A percentile compares a stretch with the other conserved stretches of the same genome.
These are phyloP conservation scores for Catenaria anguillulae DNA, from an alignment of 371 early-diverging fungal species.

Conservation along the genomic window DNA sequence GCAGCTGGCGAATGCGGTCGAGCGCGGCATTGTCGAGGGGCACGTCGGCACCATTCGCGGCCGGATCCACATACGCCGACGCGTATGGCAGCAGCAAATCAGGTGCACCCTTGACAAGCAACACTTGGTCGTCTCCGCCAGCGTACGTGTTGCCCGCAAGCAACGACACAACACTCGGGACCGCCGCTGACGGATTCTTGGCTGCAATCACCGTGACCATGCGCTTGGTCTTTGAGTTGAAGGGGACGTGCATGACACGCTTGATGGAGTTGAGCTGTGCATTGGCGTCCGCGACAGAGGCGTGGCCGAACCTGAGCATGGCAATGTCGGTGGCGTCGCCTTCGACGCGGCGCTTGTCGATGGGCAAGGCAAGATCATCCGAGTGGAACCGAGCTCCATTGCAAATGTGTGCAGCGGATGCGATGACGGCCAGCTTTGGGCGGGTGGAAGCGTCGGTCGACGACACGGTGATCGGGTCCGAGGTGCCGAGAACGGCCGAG, in stretches of 20 bases:
- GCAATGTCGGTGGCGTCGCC: conserved; percentile 70
- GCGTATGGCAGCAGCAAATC: conserved; percentile 47
- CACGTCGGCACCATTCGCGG: conserved; percentile 15
- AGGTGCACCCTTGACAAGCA: conserved; percentile 62
- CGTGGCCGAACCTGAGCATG: conserved; percentile 40
- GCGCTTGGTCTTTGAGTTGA: conserved; percentile 55
- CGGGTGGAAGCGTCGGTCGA: not conserved
- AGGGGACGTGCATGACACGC: conserved; percentile 41
- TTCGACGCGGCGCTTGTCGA: conserved; percentile 34
- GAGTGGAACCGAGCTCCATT: conserved; percentile 44
- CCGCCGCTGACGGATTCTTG: conserved; percentile 9
- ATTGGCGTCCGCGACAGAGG: conserved; percentile 8
- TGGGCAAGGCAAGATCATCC: conserved; percentile 22
- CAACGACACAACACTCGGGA: not conserved
- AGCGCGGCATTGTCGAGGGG: conserved; percentile 25
- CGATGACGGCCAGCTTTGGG: conserved; percentile 13
- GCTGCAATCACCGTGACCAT: conserved; percentile 36
- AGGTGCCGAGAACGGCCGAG: conserved; percentile 26
- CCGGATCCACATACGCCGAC: conserved; percentile 17
- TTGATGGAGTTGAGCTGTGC: conserved; percentile 6
- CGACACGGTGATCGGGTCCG: conserved; percentile 1
- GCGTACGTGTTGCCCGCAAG: conserved; percentile 1
- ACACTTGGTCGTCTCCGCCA: conserved; percentile 12
- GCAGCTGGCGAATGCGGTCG: conserved; percentile 22
- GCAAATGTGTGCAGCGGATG: conserved; percentile 40